Evolutionary conservation across 148 eudicot species (phyloP), one percentile per base, ranked within the genome.

Genomic region (Persicaria tinctoria): DNA sequence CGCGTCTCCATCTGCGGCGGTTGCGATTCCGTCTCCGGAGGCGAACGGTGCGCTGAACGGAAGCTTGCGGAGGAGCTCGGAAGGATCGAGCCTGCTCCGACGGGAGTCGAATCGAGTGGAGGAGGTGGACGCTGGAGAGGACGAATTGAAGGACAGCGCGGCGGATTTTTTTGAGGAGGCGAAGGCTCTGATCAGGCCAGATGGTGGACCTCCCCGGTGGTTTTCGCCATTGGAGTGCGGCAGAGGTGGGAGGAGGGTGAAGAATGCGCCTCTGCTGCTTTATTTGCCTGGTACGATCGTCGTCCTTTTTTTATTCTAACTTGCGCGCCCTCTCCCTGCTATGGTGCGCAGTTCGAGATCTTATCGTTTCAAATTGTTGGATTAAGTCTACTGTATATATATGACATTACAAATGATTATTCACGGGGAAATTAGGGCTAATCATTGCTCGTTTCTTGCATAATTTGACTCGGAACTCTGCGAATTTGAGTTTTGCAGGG

Each of bases 201-300:
- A 68, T 49, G 79, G 79, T 46, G 85, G 82, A 4, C 82, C 85
- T n/a, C 85, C 85, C 12, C 80, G 88, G 45, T 85, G 85, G 88
- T 85, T 85, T 76, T 78, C 85, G 27, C 84, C 88, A 50, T 51
- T 78, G 78, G 84, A 83, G 41, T 80, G 82, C 13, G 13, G 74
- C 46, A 57, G 74, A 72, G 23, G 23, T 62, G 76, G 64, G 8
- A 50, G 70, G 3, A 73, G 76, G 13, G 44, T 50, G 9, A 3
- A 47, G 59, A 79, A 76, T 60, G 78, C 85, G 48, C 88, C 88
- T 48, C 75, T 85, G 60, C 75, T 85, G 0, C 76, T 74, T 41
- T 74, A 74, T 56, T 54, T 74, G 41, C 76, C 76, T 5, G 76
- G 76, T 74, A 32, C 41, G 41, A 32, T 74, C 1, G 63, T 54